A percentile compares a stretch with the other conserved stretches of the same genome.
These are phyloP conservation scores for Lachancea nothofagi DNA, from an alignment of 805 yeast species.

Conservation along the genomic window DNA sequence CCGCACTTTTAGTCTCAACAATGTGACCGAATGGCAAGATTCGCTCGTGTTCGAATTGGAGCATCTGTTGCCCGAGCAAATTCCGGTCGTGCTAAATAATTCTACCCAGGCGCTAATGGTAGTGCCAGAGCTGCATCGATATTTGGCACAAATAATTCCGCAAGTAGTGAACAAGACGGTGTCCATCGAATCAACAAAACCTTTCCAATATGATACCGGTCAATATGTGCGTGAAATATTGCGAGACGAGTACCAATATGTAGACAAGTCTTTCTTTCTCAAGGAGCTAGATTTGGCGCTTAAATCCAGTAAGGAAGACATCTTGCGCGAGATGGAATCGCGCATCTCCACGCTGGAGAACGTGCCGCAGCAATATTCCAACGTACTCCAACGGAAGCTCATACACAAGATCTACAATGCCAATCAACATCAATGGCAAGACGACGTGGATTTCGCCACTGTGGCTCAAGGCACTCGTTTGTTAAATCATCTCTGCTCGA, in stretches of 20 bases:
- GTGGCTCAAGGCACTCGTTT: conserved; percentile 35
- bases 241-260: conserved; percentile 28
- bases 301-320: conserved; percentile 24
- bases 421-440: conserved; percentile 32
- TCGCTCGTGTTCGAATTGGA: conserved; percentile 19
- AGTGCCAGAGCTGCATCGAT: conserved; percentile 29
- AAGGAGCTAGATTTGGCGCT: conserved; percentile 25
- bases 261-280: conserved; percentile 26
- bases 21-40: conserved; percentile 25
- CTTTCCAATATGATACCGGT: conserved; percentile 24
- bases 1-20: conserved; percentile 14
- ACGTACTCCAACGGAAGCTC: conserved; percentile 23
- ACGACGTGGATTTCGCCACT: conserved; percentile 34
- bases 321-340: conserved; percentile 23
- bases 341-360: conserved; percentile 5
- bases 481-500: conserved; percentile 34
- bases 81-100: conserved; percentile 28
- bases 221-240: conserved; percentile 29
- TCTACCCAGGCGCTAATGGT: conserved; percentile 20
- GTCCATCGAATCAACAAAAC: background rate
- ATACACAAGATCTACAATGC: conserved; percentile 30
- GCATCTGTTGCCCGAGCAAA: conserved; percentile 24
- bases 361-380: conserved; percentile 24
- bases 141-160: conserved; percentile 19
- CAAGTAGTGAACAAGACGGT: conserved; percentile 2